These are phyloP conservation scores for Isatis lusitanica DNA, from an alignment of 441 rosid species.

Conservation along the genomic window DNA sequence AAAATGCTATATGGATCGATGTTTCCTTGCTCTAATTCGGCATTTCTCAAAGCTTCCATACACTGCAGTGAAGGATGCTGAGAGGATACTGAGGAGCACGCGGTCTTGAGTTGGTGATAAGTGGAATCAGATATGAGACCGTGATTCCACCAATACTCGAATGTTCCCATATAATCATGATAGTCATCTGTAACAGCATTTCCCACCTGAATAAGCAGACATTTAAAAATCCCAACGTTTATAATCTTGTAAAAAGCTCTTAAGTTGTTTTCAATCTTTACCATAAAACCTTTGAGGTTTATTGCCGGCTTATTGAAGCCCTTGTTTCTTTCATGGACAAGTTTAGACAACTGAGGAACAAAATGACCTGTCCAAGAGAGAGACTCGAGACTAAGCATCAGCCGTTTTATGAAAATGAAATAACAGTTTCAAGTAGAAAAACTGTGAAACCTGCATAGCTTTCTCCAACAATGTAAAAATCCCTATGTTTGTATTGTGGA, in stretches of 20 bases:
- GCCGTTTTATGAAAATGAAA: not conserved
- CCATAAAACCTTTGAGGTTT: conserved; percentile 94
- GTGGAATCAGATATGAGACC: conserved; percentile 93
- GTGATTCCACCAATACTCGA: conserved; percentile 97
- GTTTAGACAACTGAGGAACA: conserved; percentile 92
- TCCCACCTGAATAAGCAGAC: conserved; percentile 66
- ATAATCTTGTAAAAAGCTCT: not conserved
- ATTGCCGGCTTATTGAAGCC: conserved; percentile 64
- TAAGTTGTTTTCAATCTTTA: conserved; percentile 22
- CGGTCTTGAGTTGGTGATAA: conserved; percentile 49
- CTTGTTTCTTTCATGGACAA: conserved; percentile 68
- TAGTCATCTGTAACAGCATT: conserved; percentile 96
- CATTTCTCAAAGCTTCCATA: conserved; percentile 56
- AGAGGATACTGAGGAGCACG: conserved; percentile 64
- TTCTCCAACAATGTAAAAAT: conserved; percentile 92
- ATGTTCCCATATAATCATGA: conserved; percentile 79
- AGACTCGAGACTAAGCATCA: not conserved
- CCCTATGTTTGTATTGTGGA: conserved; percentile 89
- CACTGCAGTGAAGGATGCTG: conserved; percentile 74
- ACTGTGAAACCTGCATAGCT: conserved; percentile 81
- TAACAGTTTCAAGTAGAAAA: not conserved
- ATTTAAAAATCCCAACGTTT: not conserved
- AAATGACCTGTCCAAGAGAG: conserved; percentile 70
- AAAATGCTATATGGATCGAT: conserved; percentile 90
- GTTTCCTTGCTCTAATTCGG: conserved; percentile 71